Base-by-base conservation (phyloP, 371 early-diverging fungal species). In the Zancudomyces culisetae region DNA sequence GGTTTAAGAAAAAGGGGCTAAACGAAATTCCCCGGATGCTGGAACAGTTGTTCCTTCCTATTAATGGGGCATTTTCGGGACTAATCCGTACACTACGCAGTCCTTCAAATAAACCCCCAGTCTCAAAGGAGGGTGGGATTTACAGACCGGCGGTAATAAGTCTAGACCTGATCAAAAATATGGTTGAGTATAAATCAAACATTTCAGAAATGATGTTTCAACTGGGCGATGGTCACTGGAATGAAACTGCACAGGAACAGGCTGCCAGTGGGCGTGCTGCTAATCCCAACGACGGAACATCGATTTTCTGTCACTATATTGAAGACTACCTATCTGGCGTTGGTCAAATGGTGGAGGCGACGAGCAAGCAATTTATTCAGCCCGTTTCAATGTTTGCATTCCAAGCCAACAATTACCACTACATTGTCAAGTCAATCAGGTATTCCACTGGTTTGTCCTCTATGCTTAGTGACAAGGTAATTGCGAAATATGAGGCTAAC, bases 181-280 rank as follows among this genome's bases (percentile, higher is more conserved):
- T 66, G 22, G 60, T 64, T 18, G 56, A 54, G 26, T 66, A 64
- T 51, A 61, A 64, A 55, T 63, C 60, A 26, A 42, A 60, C 42
- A 57, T 67, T 13, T 54, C 54, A 30, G 58, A 54, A 35, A 54
- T 67, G n/a, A 58, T 67, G 26, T 43, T 64, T 29, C 54, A 63
- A 12, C 57, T 67, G 24, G 68, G 68, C 54, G 68, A 67, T 26
- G 68, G 66, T 23, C 63, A 66, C 47, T 67, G 68, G 68, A 65
- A 55, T 46, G 64, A 57, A 39, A 49, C 54, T 15, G 43, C 45
- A 2, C 30, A 42, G 29, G 64, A 52, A 35, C 54, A 52, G n/a
- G 27, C 40, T 39, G 39, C 53, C 24, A 45, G 54, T 22, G 59
- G 56, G 6, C 57, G 58, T 19, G 60, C 65, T 35, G 55, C 60